Base-by-base conservation (phyloP, 805 yeast genomes). In the Kregervanrija fluxuum region DNA sequence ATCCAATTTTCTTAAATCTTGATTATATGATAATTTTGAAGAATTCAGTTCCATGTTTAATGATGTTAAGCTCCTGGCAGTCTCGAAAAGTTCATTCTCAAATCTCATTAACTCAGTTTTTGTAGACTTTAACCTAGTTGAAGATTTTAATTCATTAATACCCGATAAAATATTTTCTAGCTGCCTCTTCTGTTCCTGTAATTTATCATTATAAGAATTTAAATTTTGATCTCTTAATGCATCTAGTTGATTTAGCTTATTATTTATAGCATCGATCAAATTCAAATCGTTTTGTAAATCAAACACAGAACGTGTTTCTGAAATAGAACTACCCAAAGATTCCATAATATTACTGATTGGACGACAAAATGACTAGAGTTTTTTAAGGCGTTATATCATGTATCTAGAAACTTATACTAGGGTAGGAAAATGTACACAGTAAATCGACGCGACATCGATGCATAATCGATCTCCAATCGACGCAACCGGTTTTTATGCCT, bases 41-140 rank as follows among this genome's bases (percentile, higher is more conserved):
- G 67, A 70, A 56, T 66, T 67, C 49, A 66, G 70, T 54, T 66
- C 68, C 54, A 74, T 70, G 34, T 68, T 61, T 38, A 79, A 58
- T 41, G 73, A 77, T 33, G 75, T 75, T 46, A 80, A 62, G 22
- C 65, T 71, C 50, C 74, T 76, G 3, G 82, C 82, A 8, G 77
- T 56, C 8, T 71, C 59, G 37, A 79, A 70, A 40, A 79, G 76
- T 33, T 66, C 57, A 35, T 66, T 67, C 49, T 77, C 80, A 11
- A 65, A 52, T 11, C 57, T 53, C 31, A 62, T 61, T 12, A 69
- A 53, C 12, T 63, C 62, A 1, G 52, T 46, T 33, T 62, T 60
- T 8, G 61, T 53, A n/a, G 63, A 64, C 16, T 51, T 50, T 38
- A 66, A 49, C 10, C 56, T 54, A 8, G 55, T 52, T 9, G 69